These are phyloP conservation scores for Boletus edulis DNA, from an alignment of 768 basidiomycete species.

Conservation along the genomic window DNA sequence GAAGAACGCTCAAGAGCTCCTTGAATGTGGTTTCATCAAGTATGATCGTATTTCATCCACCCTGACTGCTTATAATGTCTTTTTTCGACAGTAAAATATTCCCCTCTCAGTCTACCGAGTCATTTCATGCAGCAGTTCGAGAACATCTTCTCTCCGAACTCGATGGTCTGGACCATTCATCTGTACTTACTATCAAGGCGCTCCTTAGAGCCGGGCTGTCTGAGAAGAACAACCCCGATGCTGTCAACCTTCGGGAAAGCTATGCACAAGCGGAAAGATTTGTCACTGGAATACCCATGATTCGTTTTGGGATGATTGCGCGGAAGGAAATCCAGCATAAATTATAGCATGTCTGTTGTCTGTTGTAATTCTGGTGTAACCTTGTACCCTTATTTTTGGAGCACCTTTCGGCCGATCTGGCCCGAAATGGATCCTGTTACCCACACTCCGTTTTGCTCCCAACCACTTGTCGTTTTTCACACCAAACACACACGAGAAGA, in stretches of 20 bases:
- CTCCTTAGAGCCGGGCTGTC: constrained; percentile 54
- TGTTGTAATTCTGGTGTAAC: too few relatives aligned
- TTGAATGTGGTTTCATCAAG: constrained; percentile 65
- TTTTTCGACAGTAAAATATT: constrained; percentile 51
- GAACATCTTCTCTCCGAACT: constrained; percentile 51
- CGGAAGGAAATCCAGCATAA: constrained; percentile 67
- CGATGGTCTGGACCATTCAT: constrained; percentile 53
- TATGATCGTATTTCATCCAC: constrained; percentile 26
- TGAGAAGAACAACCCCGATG: constrained; percentile 64
- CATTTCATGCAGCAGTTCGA: constrained; percentile 55
- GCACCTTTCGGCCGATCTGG: not conserved
- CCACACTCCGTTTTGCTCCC: too few relatives aligned
- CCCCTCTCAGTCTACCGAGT: constrained; percentile 46
- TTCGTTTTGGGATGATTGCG: constrained; percentile 55
- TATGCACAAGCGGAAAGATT: constrained; percentile 69
- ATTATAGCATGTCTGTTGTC: constrained; percentile 32
- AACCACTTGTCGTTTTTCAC: not conserved
- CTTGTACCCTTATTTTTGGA: not conserved
- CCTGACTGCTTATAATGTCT: not conserved
- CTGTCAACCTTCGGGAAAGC: constrained; percentile 64
- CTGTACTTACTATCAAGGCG: constrained; percentile 50
- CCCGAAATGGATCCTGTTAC: too few relatives aligned
- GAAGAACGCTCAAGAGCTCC: constrained; percentile 55
- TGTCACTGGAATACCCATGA: constrained; percentile 54
- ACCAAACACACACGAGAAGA: not conserved